Evolutionary conservation across 1,139 yeast genomes (phyloP), one percentile per base, ranked within the genome.

Genomic region (Yamadazyma triangularis): DNA sequence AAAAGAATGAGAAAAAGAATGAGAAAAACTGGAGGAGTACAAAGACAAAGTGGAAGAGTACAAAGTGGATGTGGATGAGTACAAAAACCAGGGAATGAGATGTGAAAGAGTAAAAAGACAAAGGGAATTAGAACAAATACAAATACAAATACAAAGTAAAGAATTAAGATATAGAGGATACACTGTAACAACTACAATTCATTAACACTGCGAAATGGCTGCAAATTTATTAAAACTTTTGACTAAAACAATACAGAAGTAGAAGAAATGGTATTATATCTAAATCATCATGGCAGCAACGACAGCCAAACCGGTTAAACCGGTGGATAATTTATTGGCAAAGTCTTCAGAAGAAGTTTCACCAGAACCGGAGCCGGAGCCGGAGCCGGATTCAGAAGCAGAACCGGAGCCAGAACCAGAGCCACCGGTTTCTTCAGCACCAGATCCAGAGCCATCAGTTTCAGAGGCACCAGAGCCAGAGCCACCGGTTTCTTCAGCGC

Each of bases 221-320:
- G 20, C 24, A 23, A 13, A 23, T n/a, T n/a, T n/a, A n/a, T n/a
- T n/a, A 23, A 23, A 23, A 23, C 20, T 18, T 18, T 18, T 18
- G 9, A 18, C 20, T 18, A 18, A 18, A 18, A 18, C 20, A 18
- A 18, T 18, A 18, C 9, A 6, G 20, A 18, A 18, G 26, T 24
- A 24, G 14, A 8, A n/a, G n/a, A 22, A 7, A 9, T 18, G 9
- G 6, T 9, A 18, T 18, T 18, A 18, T 7, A 18, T 20, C 19
- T 38, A 36, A 28, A 39, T 23, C 39, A 39, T 36, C 30, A 39
- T 26, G 15, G 39, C 39, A n/a, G 26, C 20, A n/a, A 23, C 28
- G 11, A 34, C 35, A 13, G 27, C 13, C 13, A 35, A 25, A 5
- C 38, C 39, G 23, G 37, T 32, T 11, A 39, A 21, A 9, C 42